Percentiles rank a stretch among this genome's conserved stretches.
Evolutionary conservation across 192 early-diverging fungal genomes (phyloP).

Genomic region (Radiomyces spectabilis): DNA sequence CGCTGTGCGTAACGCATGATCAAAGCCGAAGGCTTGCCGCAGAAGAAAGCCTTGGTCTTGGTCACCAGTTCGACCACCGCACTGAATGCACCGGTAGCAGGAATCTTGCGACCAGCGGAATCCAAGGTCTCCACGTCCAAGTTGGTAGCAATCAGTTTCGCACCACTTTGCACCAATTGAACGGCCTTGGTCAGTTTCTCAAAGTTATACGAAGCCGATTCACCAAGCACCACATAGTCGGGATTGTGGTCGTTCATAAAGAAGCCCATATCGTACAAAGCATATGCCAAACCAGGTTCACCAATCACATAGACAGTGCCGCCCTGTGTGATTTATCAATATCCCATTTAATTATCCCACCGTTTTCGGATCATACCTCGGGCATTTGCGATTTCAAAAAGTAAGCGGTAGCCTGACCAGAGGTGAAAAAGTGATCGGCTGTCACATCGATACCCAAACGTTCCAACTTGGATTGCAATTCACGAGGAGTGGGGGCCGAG

Average conservation of each 20-base stretch:
- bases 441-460: conserved; percentile 44
- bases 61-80: conserved; percentile 48
- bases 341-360: background rate
- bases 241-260: conserved; percentile 51
- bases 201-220: conserved; percentile 44
- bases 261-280: conserved; percentile 53
- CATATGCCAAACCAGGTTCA: conserved; percentile 49
- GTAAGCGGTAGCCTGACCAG: conserved; percentile 46
- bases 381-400: conserved; percentile 51
- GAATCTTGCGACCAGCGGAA: conserved; percentile 37
- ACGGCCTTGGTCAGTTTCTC: conserved; percentile 47
- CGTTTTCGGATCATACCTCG: conserved; percentile 6
- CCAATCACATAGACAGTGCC: conserved; percentile 51
- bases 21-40: conserved; percentile 47
- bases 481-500: conserved; percentile 51
- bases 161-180: conserved; percentile 42
- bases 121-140: conserved; percentile 47
- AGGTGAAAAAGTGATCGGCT: conserved; percentile 51
- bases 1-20: conserved; percentile 53
- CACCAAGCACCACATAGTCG: conserved; percentile 55
- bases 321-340: conserved; percentile 4
- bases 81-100: conserved; percentile 50
- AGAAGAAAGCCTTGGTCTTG: conserved; percentile 51
- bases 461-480: conserved; percentile 45
- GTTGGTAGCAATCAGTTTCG: conserved; percentile 60